phyloP scores from a whole-genome alignment of 2,329 filamentous ascomycete genomes.

The Lachnellula hyalina region DNA sequence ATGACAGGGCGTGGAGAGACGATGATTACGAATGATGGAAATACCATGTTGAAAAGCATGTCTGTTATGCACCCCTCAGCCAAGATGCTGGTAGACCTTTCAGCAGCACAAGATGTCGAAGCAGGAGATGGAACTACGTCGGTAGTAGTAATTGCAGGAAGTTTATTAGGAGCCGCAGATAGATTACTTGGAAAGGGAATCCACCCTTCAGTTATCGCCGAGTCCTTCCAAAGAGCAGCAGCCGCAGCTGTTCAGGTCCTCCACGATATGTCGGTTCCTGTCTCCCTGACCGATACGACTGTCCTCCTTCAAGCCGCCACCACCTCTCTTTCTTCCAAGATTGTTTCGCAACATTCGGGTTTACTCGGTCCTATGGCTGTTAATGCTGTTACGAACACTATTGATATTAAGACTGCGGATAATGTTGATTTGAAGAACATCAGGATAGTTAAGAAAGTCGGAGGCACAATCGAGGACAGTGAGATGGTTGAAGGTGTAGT shows the following conservation, averaged over 20 bases:
- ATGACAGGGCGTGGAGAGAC: constrained; percentile 71
- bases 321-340: constrained; percentile 96
- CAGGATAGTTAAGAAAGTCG: constrained; percentile 93
- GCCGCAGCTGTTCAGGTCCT: constrained; percentile 83
- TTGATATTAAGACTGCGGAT: constrained; percentile 90
- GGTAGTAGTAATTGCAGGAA: constrained; percentile 95
- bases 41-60: constrained; percentile 99
- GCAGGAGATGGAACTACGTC: constrained; percentile 98
- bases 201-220: constrained; percentile 95
- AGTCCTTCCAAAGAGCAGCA: constrained; percentile 93
- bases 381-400: constrained; percentile 90
- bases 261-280: constrained; percentile 92
- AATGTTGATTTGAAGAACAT: constrained; percentile 98
- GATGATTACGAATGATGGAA: constrained; percentile 98
- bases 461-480: constrained; percentile 96
- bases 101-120: constrained; percentile 95
- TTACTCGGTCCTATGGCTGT: constrained; percentile 96
- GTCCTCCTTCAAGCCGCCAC: constrained; percentile 94
- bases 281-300: constrained; percentile 79
- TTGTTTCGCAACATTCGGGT: constrained; percentile 95
- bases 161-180: constrained; percentile 89
- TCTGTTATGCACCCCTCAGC: constrained; percentile 98
- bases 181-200: constrained; percentile 87
- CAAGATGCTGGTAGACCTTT: constrained; percentile 97
- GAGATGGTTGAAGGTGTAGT: constrained; percentile 95